Evolutionary conservation across 345 rosid genomes (phyloP), one percentile per base, ranked within the genome.

Genomic region (Murraya koenigii): DNA sequence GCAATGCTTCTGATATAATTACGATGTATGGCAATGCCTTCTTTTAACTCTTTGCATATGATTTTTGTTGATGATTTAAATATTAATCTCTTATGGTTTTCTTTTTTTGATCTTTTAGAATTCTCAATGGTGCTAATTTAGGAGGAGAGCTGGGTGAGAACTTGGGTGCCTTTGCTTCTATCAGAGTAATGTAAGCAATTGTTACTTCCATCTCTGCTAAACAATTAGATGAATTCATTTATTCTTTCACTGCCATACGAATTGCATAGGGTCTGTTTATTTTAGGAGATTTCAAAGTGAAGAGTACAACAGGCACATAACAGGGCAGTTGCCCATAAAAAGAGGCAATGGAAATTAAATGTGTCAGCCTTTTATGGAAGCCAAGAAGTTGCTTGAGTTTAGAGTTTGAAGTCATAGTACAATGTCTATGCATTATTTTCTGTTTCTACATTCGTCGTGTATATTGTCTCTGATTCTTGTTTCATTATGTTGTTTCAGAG

Each of bases 81-180:
- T 67, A 47, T 54, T 28, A 36, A 38, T 32, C 10, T 41, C 41
- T 63, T 66, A 65, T 64, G 14, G 8, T 64, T 77, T 47, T 14
- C 9, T 3, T 63, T 55, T 26, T 41, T 17, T 69, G 69, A 72
- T 75, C 83, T 82, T 76, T 11, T 82, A 94, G 99, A 85, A 78
- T 81, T 81, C 89, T 97, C 39, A 93, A 86, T 87, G 98, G 90
- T 63, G 97, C 98, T 59, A 94, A 93, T 85, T 88, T 97, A 91
- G 89, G 91, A 84, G 99, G 99, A 80, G 91, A 87, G 86, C 90
- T 97, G 72, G 98, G 98, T 33, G 87, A 91, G 60, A 78, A 62
- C 88, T 90, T 97, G 79, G 84, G 82, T 49, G 66, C 60, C 67
- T 94, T 97, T 81, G 49, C 91, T 83, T 91, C 98, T 41, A 94